Base-by-base conservation (phyloP, 352 stramenopile species). In the Globisporangium alternatum region DNA sequence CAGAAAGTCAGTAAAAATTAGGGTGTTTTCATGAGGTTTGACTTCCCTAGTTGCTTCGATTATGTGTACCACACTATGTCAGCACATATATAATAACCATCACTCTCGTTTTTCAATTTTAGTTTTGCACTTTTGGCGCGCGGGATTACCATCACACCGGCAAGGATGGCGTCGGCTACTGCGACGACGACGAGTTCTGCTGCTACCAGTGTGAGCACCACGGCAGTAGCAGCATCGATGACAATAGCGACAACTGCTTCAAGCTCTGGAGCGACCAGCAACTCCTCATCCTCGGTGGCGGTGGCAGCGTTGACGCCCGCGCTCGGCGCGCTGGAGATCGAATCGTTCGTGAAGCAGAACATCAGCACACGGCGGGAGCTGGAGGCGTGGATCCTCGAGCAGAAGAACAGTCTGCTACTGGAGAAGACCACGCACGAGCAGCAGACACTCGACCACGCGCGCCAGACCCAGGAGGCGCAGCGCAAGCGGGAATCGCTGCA, bases 361-460 rank as follows among this genome's bases (percentile, higher is more conserved):
- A 62, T 83, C 30, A 77, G 61, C 56, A 79, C 75, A 45, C 77
- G 77, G 43, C 53, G 56, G n/a, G 70, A 83, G 45, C 52, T 86
- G 44, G 75, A 83, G 55, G 48, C 68, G 28, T 86, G 77, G 77
- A 67, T 83, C 25, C 71, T 77, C 48, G 61, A 63, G 17, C 77
- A 83, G 53, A 86, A 80, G 64, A 65, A 54, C 52, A 67, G 61
- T 12, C 60, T 86, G 3, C 54, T 77, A 15, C 64, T 74, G 58
- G 73, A 83, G 47, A 86, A 80, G 64, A 72, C 71, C n/a, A 58
- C 63, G 12, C 74, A 84, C 56, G 74, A 81, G 47, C 47, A 70
- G 67, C 74, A 78, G 69, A 69, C 68, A 1, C 71, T 80, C 54
- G 78, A 86, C 30, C 66, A 71, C 25, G 67, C 69, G 30, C 73